Evolutionary conservation across 148 eudicot genomes (phyloP).

Genomic region (Amaranthus palmeri): DNA sequence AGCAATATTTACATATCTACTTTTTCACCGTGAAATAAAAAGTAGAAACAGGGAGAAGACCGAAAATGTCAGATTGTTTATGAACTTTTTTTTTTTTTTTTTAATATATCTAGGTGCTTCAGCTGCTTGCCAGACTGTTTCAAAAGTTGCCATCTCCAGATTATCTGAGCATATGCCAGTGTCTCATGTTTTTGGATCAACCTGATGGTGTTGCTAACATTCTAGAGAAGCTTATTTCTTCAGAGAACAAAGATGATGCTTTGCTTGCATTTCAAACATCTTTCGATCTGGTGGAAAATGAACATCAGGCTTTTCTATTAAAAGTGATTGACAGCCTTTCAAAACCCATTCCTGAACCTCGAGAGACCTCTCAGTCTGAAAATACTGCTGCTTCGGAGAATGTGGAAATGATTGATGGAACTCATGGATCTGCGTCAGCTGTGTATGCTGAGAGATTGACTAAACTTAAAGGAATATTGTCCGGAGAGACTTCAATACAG

Average conservation of each 20-base stretch:
- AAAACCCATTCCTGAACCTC: slow-evolving; percentile 43
- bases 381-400: slow-evolving; percentile 52
- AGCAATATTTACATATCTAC: too few species aligned
- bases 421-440: slow-evolving; percentile 26
- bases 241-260: slow-evolving; percentile 74
- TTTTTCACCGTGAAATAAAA: background rate
- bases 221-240: slow-evolving; percentile 68
- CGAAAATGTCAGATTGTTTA: background rate
- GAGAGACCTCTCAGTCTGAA: slow-evolving; percentile 44
- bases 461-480: slow-evolving; percentile 77
- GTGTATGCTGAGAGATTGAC: slow-evolving; percentile 65
- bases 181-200: slow-evolving; percentile 89
- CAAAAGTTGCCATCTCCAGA: slow-evolving; percentile 85
- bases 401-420: slow-evolving; percentile 68
- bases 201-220: slow-evolving; percentile 74
- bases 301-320: slow-evolving; percentile 91
- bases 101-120: slow-evolving; percentile 56
- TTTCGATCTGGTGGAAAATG: slow-evolving; percentile 97
- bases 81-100: slow-evolving; percentile 6
- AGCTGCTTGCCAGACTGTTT: slow-evolving; percentile 72
- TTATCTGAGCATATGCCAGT: slow-evolving; percentile 87
- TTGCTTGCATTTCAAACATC: slow-evolving; percentile 86
- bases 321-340: slow-evolving; percentile 69
- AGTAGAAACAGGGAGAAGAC: background rate
- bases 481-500: slow-evolving; percentile 96